Base-by-base conservation (phyloP, 805 yeast species). In the Saccharomycopsis olivae region DNA sequence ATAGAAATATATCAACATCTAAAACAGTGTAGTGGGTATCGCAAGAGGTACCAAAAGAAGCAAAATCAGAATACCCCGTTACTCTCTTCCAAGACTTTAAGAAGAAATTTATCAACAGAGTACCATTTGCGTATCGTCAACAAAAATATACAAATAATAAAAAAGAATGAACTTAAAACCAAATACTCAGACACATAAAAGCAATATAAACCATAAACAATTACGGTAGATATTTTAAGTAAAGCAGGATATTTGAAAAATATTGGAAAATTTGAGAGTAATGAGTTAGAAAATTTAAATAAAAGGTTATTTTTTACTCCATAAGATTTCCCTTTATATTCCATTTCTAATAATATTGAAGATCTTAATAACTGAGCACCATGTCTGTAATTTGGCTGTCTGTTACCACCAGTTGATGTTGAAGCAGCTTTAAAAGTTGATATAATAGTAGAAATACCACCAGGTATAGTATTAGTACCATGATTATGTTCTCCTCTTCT, bases 61-160 rank as follows among this genome's bases (percentile, higher is more conserved):
- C n/a, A n/a, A 10, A 5, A 33, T 28, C 15, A 36, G 24, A 36
- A 39, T 19, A 43, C 44, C 16, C 47, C 47, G 27, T 37, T 40
- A 19, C 38, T 40, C 17, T 39, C 35, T 17, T 35, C 19, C 29
- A 36, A 29, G n/a, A 40, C 18, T 17, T 36, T 40, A n/a, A 28
- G 4, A 14, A 32, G 33, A n/a, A 41, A 41, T 11, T 33, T 23
- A 6, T 37, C n/a, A 18, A 44, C 10, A 9, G 33, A 29, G 29
- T 37, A 32, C 39, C 38, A 44, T 18, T 29, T 35, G 6, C 21
- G 28, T 15, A 19, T 11, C 13, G 24, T n/a, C 29, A 37, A 19
- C 15, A 36, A 27, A 2, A 34, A n/a, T 27, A 44, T 18, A 15
- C 41, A 40, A 13, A 36, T 15, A 3, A 29, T 6, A 24, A 17